A percentile compares a stretch with the other conserved stretches of the same genome.
phyloP scores from a whole-genome alignment of 768 basidiomycete genomes.

The Rhodosporidiobolus odoratus region DNA sequence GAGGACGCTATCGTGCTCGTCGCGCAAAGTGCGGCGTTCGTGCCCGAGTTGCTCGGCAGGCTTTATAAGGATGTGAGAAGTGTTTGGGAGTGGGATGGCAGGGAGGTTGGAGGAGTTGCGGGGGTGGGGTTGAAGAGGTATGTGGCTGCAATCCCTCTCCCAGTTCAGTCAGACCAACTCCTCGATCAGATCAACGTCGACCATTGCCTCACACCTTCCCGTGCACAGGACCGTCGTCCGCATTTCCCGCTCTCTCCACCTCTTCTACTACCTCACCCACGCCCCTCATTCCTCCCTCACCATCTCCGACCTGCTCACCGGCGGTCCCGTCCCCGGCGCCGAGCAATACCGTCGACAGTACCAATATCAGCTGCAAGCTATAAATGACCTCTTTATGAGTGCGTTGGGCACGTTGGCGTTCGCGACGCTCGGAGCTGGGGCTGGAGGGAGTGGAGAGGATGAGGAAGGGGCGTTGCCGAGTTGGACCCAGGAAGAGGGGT shows the following conservation, averaged over 20 bases:
- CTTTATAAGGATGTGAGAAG: conserved; percentile 19
- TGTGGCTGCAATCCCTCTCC: neutral
- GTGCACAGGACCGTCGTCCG: conserved; percentile 13
- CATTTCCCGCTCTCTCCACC: conserved; percentile 13
- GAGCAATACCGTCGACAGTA: neutral
- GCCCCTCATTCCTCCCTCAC: conserved; percentile 19
- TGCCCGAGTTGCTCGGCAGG: conserved; percentile 25
- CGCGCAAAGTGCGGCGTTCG: conserved; percentile 7
- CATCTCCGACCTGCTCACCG: conserved; percentile 1
- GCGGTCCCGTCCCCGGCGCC: neutral
- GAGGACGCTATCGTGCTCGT: conserved; percentile 21
- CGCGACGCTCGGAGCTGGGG: conserved; percentile 3
- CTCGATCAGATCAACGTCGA: neutral
- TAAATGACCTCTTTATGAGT: conserved; percentile 1
- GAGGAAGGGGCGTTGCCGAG: conserved; percentile 21
- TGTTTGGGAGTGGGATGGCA: conserved; percentile 35
- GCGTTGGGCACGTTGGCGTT: conserved; percentile 31
- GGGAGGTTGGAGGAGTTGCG: neutral
- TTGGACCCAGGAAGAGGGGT: conserved; percentile 16
- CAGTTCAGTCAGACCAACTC: no score
- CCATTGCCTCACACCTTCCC: no score
- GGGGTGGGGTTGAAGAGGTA: conserved; percentile 3
- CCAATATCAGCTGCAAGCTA: neutral
- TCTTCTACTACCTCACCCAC: conserved; percentile 33
- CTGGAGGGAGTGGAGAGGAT: neutral